Evolutionary conservation across 352 stramenopile species (phyloP).

Genomic region (Thalassiosira exigua): DNA sequence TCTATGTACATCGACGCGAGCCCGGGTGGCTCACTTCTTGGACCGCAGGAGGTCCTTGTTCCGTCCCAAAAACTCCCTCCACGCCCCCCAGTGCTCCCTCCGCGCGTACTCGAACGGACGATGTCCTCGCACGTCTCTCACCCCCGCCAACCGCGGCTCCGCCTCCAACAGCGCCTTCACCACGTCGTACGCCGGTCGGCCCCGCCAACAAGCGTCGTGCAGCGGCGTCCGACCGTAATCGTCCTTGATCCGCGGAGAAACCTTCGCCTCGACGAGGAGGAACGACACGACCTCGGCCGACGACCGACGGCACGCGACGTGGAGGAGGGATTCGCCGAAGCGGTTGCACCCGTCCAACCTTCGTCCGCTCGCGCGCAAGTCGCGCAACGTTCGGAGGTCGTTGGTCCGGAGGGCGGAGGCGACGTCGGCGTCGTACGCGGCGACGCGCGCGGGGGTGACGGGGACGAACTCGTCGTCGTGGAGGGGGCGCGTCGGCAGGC

Average conservation of each 20-base stretch:
- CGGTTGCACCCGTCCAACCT: constrained; percentile 81
- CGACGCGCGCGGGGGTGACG: constrained; percentile 63
- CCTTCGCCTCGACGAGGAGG: constrained; percentile 74
- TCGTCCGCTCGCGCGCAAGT: constrained; percentile 39
- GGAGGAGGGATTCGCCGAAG: constrained; percentile 86
- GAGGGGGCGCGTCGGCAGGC: too few species aligned
- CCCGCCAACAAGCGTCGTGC: constrained; percentile 87
- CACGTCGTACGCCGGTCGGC: constrained; percentile 59
- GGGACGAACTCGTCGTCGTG: constrained; percentile 53
- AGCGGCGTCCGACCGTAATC: constrained; percentile 86
- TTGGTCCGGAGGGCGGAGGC: constrained; percentile 57
- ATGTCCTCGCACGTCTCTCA: constrained; percentile 81
- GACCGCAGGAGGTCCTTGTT: too few species aligned
- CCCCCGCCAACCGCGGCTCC: constrained; percentile 74
- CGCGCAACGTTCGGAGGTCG: constrained; percentile 60
- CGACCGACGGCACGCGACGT: constrained; percentile 84
- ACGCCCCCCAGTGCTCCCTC: constrained; percentile 67
- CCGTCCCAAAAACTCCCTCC: too few species aligned
- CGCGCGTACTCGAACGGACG: constrained; percentile 84
- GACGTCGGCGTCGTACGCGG: constrained; percentile 59
- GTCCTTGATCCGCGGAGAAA: constrained; percentile 75
- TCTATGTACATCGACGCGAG: too few species aligned
- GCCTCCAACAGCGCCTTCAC: constrained; percentile 71
- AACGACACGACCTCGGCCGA: constrained; percentile 72
- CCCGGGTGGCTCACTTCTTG: too few species aligned